Evolutionary conservation across 2,329 filamentous ascomycete genomes (phyloP), one percentile per base, ranked within the genome.

Genomic region (Rhytidhysteron rufulum): DNA sequence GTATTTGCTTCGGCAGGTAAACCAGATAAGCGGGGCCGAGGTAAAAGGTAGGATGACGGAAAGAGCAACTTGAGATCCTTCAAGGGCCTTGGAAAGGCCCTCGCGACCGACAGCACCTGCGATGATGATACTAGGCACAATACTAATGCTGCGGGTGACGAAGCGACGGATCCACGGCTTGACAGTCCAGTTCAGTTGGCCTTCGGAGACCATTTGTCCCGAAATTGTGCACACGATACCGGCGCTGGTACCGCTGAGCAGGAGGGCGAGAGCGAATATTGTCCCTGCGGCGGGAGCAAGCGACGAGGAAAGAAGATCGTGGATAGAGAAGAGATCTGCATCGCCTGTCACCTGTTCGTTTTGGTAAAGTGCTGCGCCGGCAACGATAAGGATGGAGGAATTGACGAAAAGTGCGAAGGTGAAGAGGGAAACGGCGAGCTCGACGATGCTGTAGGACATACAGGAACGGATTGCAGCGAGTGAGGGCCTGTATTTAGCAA

Each of bases 161-260:
- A 94, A 74, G 9, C 88, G 77, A 2, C 88, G 82, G 8, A 90
- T 55, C 88, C 88, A 95, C 0, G 88, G 88, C 45, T 74, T 74
- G 22, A 90, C 65, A 4, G 68, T 79, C 85, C 87, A 89, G 34
- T 80, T 79, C 32, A 95, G 63, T 45, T 88, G 86, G 5, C 88
- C 88, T 62, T 94, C 88, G 47, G 81, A 83, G 17, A 95, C 84
- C 82, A 95, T 93, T 62, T 95, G 88, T 0, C 88, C 88, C 0
- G 88, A 79, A 51, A 95, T 93, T 1, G 89, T 95, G 68, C 88
- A 94, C 2, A 94, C 84, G 25, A 95, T 87, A 5, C 88, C 88
- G 0, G 88, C 88, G 0, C 83, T 87, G 10, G 88, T 77, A 7
- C 88, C 88, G 0, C 85, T 90, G 1, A 94, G 77, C 0, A 95